Evolutionary conservation across 129 eudicot species (phyloP).

Genomic region (Solidago caesia): DNA sequence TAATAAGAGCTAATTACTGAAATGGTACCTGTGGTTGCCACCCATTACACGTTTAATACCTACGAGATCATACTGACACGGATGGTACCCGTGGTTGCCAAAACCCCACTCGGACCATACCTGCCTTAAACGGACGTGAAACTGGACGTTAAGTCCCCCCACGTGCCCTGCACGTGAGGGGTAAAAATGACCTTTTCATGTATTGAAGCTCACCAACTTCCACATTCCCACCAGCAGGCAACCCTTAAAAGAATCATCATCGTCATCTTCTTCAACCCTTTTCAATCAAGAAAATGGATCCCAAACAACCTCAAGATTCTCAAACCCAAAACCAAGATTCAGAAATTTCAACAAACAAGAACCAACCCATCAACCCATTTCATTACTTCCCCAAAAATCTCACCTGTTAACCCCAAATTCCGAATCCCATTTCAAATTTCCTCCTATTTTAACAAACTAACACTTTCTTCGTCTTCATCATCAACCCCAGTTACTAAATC

Average conservation of each 20-base stretch:
- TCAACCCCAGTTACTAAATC: slow-evolving; percentile 34
- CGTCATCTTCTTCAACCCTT: not conserved
- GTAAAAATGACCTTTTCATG: too few relatives aligned
- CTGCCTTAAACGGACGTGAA: too few relatives aligned
- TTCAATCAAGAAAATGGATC: slow-evolving; percentile 38
- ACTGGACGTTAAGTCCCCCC: too few relatives aligned
- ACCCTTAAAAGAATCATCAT: not conserved
- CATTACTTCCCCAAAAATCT: slow-evolving; percentile 46
- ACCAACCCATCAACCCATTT: slow-evolving; percentile 38
- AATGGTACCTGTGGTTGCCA: too few relatives aligned
- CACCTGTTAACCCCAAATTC: slow-evolving; percentile 23
- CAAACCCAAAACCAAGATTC: slow-evolving; percentile 29
- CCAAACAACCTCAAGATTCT: slow-evolving; percentile 34
- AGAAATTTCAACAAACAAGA: slow-evolving; percentile 19
- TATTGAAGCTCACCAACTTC: too few relatives aligned
- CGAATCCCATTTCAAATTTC: slow-evolving; percentile 69
- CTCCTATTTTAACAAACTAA: slow-evolving; percentile 33
- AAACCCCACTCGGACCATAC: too few relatives aligned
- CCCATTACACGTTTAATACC: too few relatives aligned
- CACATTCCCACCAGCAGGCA: too few relatives aligned
- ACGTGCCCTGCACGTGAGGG: too few relatives aligned
- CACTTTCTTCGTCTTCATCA: slow-evolving; percentile 39
- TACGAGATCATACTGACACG: too few relatives aligned
- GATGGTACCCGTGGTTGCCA: too few relatives aligned
- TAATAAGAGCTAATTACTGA: too few relatives aligned